phyloP scores from a whole-genome alignment of 768 basidiomycete genomes.

The Leccinum pellstonianum region DNA sequence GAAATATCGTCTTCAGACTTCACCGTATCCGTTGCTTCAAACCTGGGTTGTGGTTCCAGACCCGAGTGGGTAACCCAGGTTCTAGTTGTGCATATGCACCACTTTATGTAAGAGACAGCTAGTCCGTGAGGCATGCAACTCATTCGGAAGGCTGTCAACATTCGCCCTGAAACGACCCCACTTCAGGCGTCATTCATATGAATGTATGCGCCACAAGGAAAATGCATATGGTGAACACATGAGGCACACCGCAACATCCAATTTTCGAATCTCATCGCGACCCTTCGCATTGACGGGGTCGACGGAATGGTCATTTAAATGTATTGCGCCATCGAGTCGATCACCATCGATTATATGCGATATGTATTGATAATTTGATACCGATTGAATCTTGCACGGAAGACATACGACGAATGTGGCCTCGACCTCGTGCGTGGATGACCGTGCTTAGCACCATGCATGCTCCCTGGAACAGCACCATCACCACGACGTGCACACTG shows the following conservation, averaged over 20 bases:
- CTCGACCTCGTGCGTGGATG: conserved; percentile 4
- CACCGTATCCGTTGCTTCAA: neutral
- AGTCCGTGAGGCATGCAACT: neutral
- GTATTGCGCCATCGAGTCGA: conserved; percentile 4
- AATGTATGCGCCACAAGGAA: neutral
- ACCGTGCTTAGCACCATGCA: neutral
- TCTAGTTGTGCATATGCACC: neutral
- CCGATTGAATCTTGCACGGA: neutral
- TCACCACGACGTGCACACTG: neutral
- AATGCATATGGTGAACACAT: neutral
- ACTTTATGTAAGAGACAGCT: neutral
- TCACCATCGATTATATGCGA: neutral
- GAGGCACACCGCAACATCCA: neutral
- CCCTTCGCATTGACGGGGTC: neutral
- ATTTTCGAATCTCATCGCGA: neutral
- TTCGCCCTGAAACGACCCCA: neutral
- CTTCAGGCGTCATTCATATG: neutral
- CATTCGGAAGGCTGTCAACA: neutral
- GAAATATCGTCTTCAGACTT: neutral
- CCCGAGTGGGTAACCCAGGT: neutral
- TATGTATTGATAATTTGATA: neutral
- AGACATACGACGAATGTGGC: neutral
- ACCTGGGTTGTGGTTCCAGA: neutral
- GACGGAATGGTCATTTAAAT: neutral
- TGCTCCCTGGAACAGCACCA: neutral